These are phyloP conservation scores for Chaetomium sp. DNA, from an alignment of 2,329 filamentous ascomycete genomes.

Conservation along the genomic window DNA sequence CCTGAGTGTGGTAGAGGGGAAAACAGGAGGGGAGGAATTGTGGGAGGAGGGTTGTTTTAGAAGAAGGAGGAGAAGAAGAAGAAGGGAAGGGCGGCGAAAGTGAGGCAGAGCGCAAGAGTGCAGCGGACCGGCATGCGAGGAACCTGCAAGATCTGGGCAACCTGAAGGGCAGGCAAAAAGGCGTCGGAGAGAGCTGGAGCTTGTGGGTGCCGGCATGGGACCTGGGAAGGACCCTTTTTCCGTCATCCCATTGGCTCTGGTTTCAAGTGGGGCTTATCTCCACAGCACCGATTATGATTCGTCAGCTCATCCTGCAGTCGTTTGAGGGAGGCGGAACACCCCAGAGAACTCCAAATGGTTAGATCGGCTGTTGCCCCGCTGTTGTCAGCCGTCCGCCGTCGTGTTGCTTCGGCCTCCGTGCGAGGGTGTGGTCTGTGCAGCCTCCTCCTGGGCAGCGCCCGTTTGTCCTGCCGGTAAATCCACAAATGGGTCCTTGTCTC, in stretches of 20 bases:
- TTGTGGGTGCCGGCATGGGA: slow-evolving; percentile 17
- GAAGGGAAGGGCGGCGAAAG: slow-evolving; percentile 18
- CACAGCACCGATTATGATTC: slow-evolving; percentile 6
- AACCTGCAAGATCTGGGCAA: slow-evolving; percentile 20
- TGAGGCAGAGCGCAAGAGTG: slow-evolving; percentile 15
- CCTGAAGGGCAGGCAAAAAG: slow-evolving; percentile 20
- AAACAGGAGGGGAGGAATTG: slow-evolving; percentile 16
- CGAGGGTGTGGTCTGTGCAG: slow-evolving; percentile 7
- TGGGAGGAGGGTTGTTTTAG: too few relatives aligned
- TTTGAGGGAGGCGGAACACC: slow-evolving; percentile 18
- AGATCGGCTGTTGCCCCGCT: slow-evolving; percentile 21
- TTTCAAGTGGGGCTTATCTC: slow-evolving; percentile 2
- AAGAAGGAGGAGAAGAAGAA: slow-evolving; percentile 18
- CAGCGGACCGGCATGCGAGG: slow-evolving; percentile 19
- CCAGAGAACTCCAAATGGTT: slow-evolving; percentile 16
- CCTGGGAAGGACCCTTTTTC: slow-evolving; percentile 7
- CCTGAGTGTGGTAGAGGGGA: slow-evolving; percentile 18
- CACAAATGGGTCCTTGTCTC: neutral
- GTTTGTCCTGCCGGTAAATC: slow-evolving; percentile 8
- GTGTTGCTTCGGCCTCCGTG: slow-evolving; percentile 6
- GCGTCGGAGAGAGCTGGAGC: slow-evolving; percentile 17
- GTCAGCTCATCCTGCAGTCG: slow-evolving; percentile 5
- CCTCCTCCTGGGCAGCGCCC: neutral
- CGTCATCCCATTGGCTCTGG: slow-evolving; percentile 16
- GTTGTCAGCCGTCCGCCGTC: slow-evolving; percentile 16